These are phyloP conservation scores for Dactylellina parvicollis DNA, from an alignment of 2,329 filamentous ascomycete species.

Conservation along the genomic window DNA sequence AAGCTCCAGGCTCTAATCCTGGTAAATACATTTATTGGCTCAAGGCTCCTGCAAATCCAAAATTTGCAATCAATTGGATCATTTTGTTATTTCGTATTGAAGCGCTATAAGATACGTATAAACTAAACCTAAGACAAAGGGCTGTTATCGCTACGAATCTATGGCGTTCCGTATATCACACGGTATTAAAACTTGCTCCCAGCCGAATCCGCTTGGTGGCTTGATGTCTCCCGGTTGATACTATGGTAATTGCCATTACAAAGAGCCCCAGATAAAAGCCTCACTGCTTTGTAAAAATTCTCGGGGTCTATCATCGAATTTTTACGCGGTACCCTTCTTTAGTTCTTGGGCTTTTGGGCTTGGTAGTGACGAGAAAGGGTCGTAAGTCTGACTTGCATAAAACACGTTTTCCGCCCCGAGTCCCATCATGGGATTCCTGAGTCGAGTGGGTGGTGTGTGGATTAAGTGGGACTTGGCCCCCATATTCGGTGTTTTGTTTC, in stretches of 20 bases:
- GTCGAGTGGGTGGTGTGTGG: not conserved
- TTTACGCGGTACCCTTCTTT: not conserved
- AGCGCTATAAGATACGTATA: no score
- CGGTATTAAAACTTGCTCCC: no score
- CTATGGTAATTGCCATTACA: not conserved
- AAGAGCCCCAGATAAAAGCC: not conserved
- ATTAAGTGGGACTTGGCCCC: not conserved
- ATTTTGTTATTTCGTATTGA: no score
- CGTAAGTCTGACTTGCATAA: slow-evolving; percentile 53
- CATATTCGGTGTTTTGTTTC: slow-evolving; percentile 28
- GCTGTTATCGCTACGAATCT: no score
- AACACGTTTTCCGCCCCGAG: slow-evolving; percentile 29
- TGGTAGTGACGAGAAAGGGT: slow-evolving; percentile 30
- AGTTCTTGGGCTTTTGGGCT: not conserved
- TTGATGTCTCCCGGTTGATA: not conserved
- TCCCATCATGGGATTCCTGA: not conserved
- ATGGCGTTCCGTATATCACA: no score
- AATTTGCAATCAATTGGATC: no score
- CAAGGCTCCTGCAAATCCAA: no score
- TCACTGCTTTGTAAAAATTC: not conserved
- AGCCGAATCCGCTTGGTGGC: no score
- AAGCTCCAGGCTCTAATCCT: no score
- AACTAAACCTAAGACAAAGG: no score
- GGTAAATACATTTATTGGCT: no score
- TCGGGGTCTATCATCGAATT: not conserved